Percentiles rank a stretch among this genome's conserved stretches.
These are phyloP conservation scores for Dunaliella primolecta DNA, from an alignment of 139 green algal genomes.

Conservation along the genomic window DNA sequence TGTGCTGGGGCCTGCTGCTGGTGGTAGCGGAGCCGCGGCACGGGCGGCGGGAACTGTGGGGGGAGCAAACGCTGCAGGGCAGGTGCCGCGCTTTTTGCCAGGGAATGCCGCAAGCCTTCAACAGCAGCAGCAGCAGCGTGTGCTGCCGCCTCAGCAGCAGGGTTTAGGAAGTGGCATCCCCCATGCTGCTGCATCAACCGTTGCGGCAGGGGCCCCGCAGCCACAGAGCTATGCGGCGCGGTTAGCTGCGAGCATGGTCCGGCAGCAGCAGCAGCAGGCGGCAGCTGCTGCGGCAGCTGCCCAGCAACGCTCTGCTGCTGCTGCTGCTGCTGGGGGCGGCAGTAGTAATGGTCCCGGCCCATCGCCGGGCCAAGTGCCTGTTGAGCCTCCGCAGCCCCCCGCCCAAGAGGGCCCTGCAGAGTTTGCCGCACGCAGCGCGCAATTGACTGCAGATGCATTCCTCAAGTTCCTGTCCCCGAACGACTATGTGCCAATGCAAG, in stretches of 20 bases:
- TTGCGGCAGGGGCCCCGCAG: no score
- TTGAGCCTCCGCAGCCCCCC: not conserved
- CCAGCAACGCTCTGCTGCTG: not conserved
- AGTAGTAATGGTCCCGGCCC: not conserved
- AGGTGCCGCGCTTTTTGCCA: not conserved
- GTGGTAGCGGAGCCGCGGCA: not conserved
- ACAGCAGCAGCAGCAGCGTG: not conserved
- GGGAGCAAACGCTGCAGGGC: not conserved
- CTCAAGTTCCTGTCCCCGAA: not conserved
- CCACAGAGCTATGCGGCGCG: not conserved
- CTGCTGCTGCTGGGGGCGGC: not conserved
- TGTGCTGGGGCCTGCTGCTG: not conserved
- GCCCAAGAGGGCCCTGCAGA: not conserved
- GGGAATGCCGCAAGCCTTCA: not conserved
- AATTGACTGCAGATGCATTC: not conserved
- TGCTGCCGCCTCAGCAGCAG: not conserved
- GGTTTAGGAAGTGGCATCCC: not conserved
- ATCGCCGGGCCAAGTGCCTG: not conserved
- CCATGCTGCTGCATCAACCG: not conserved
- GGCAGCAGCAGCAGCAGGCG: not conserved
- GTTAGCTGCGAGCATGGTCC: not conserved
- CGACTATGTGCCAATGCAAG: not conserved
- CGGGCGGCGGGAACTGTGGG: no score
- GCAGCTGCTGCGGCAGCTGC: not conserved
- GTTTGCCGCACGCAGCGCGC: not conserved